phyloP scores from a whole-genome alignment of 2,329 filamentous ascomycete species.

The Aspergillus oerlinghausenensis region DNA sequence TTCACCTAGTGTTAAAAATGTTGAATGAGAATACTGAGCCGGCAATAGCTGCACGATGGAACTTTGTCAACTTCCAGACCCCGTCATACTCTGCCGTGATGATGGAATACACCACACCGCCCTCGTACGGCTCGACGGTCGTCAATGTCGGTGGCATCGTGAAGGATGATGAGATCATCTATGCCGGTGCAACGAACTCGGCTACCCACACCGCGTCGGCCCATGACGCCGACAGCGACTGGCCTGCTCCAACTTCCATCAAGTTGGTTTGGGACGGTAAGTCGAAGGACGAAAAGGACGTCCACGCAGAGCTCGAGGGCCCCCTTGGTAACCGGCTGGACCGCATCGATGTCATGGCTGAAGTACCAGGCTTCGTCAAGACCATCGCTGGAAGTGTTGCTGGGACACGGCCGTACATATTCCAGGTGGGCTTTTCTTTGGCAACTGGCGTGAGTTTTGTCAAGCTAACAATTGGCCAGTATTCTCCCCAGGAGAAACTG shows the following conservation, averaged over 20 bases:
- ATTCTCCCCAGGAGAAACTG: constrained; percentile 60
- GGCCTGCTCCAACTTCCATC: constrained; percentile 77
- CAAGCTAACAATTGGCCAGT: constrained; percentile 50
- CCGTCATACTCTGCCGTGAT: constrained; percentile 80
- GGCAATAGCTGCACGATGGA: constrained; percentile 72
- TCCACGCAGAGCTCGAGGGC: constrained; percentile 67
- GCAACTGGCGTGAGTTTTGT: neutral
- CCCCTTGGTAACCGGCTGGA: constrained; percentile 67
- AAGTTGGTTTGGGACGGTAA: constrained; percentile 76
- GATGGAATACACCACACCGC: constrained; percentile 95
- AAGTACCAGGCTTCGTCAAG: constrained; percentile 94
- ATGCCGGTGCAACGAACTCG: constrained; percentile 61
- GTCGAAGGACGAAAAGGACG: constrained; percentile 68
- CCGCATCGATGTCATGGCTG: constrained; percentile 90
- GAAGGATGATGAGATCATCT: constrained; percentile 74
- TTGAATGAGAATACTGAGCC: neutral
- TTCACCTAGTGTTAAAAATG: neutral
- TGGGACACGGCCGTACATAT: constrained; percentile 95
- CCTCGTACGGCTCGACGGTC: constrained; percentile 80
- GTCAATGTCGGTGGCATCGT: constrained; percentile 80
- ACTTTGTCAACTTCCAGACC: constrained; percentile 87
- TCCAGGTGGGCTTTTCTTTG: constrained; percentile 62
- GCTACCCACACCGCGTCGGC: constrained; percentile 66
- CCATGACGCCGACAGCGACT: constrained; percentile 72
- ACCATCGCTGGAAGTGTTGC: constrained; percentile 81